A percentile compares a stretch with the other conserved stretches of the same genome.
phyloP scores from a whole-genome alignment of 2,329 filamentous ascomycete genomes.

The Hymenoscyphus albidus region DNA sequence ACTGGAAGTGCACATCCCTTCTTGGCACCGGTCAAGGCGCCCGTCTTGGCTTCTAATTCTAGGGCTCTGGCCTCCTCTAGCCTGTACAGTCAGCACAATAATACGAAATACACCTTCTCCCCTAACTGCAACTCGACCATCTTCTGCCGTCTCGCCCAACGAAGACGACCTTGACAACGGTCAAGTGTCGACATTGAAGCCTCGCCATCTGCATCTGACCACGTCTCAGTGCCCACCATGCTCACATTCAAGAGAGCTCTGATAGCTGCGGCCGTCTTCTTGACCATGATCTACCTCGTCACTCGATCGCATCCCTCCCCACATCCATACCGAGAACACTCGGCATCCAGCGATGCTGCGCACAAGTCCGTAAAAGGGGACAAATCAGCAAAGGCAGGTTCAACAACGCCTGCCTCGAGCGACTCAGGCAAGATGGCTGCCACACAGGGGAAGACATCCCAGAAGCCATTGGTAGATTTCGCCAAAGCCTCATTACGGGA shows the following conservation, averaged over 20 bases:
- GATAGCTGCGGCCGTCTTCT: slow-evolving; percentile 63
- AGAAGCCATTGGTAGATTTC: slow-evolving; percentile 48
- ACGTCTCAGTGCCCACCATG: slow-evolving; percentile 50
- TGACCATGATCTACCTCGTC: slow-evolving; percentile 67
- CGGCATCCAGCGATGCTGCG: not conserved
- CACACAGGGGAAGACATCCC: slow-evolving; percentile 10
- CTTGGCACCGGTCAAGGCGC: slow-evolving; percentile 2
- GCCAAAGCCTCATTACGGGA: slow-evolving; percentile 67
- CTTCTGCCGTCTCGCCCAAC: not conserved
- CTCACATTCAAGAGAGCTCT: slow-evolving; percentile 75
- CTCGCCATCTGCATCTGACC: not conserved
- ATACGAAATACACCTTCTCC: not conserved
- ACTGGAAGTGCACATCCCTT: not conserved
- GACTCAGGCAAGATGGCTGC: slow-evolving; percentile 6
- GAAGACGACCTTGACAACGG: not conserved
- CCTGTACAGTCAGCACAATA: no score
- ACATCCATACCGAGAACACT: slow-evolving; percentile 11
- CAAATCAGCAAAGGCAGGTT: slow-evolving; percentile 16
- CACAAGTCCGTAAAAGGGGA: slow-evolving; percentile 6
- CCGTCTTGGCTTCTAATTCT: not conserved
- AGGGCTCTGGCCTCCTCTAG: not conserved
- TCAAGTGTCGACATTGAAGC: slow-evolving; percentile 1
- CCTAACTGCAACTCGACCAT: not conserved
- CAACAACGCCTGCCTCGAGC: slow-evolving; percentile 18
- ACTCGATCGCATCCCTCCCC: slow-evolving; percentile 51